Conservation (phyloP, 768 basidiomycete species). For the Calvatia gigantea region DNA sequence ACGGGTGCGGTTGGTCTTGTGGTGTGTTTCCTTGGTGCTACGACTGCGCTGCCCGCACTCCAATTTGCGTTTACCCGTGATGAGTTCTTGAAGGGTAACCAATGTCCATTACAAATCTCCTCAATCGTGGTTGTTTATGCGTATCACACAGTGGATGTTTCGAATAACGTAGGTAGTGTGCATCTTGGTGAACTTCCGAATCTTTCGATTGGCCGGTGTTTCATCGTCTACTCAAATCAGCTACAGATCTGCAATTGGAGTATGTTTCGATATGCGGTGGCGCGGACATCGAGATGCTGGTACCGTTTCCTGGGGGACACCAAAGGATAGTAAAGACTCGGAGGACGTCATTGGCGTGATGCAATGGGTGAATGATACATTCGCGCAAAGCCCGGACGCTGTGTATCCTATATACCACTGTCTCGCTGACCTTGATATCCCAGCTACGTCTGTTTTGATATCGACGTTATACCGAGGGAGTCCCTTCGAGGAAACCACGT, state of each 20-base stretch:
- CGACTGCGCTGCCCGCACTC: slow-evolving; percentile 24
- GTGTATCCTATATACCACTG: slow-evolving; percentile 26
- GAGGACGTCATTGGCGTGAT: slow-evolving; percentile 24
- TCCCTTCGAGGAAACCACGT: slow-evolving; percentile 20
- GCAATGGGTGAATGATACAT: slow-evolving; percentile 27
- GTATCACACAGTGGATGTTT: slow-evolving; percentile 19
- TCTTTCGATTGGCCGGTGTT: slow-evolving; percentile 20
- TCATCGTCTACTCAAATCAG: slow-evolving; percentile 24
- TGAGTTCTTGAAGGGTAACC: slow-evolving; percentile 21
- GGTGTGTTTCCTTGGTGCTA: slow-evolving; percentile 13
- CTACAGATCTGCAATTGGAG: slow-evolving; percentile 25
- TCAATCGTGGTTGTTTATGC: slow-evolving; percentile 29
- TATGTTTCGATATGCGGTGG: slow-evolving; percentile 29
- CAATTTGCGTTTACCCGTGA: slow-evolving; percentile 24
- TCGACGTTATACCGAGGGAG: slow-evolving; percentile 14
- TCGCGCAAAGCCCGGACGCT: slow-evolving; percentile 25
- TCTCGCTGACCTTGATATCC: slow-evolving; percentile 21
- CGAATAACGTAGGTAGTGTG: slow-evolving; percentile 12
- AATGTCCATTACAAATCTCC: slow-evolving; percentile 32
- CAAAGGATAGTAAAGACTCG: slow-evolving; percentile 18
- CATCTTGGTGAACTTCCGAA: slow-evolving; percentile 19
- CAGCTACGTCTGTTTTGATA: slow-evolving; percentile 20
- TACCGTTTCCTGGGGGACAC: slow-evolving; percentile 21
- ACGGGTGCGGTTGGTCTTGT: slow-evolving; percentile 9
- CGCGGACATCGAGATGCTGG: slow-evolving; percentile 24